phyloP scores from a whole-genome alignment of 805 yeast genomes.

The Wickerhamiella hasegawae region DNA sequence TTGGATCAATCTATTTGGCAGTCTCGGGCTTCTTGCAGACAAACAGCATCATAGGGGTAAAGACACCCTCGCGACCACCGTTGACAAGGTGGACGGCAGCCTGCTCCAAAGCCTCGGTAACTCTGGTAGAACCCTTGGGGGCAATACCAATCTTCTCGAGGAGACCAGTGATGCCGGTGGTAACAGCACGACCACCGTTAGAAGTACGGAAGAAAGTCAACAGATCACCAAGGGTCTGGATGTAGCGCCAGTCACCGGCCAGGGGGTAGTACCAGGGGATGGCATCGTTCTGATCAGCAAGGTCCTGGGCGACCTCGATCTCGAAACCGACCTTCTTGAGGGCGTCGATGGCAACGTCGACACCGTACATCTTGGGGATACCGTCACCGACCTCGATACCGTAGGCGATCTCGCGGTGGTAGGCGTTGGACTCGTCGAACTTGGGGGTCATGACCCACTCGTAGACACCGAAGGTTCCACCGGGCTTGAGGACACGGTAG shows the following conservation, averaged over 20 bases:
- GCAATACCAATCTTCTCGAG: conserved; percentile 78
- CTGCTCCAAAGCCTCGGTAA: conserved; percentile 84
- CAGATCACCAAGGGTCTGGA: conserved; percentile 62
- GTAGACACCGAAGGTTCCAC: conserved; percentile 94
- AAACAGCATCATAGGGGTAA: conserved; percentile 96
- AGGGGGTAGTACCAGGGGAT: conserved; percentile 98
- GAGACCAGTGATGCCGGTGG: conserved; percentile 64
- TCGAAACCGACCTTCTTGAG: conserved; percentile 77
- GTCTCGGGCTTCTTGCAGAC: conserved; percentile 79
- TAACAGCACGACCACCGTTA: conserved; percentile 65
- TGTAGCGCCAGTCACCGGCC: conserved; percentile 82
- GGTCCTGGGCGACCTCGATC: conserved; percentile 55
- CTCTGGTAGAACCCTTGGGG: conserved; percentile 82
- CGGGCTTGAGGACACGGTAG: conserved; percentile 90
- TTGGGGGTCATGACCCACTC: conserved; percentile 98
- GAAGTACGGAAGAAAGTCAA: conserved; percentile 83
- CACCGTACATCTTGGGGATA: conserved; percentile 88
- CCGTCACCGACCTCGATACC: conserved; percentile 99
- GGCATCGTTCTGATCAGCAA: conserved; percentile 67
- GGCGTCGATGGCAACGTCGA: conserved; percentile 77
- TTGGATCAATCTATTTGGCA: too few relatives aligned
- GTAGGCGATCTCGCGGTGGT: conserved; percentile 87
- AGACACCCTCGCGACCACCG: conserved; percentile 79
- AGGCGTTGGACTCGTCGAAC: conserved; percentile 73
- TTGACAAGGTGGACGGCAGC: conserved; percentile 91